Percentiles rank a stretch among this genome's conserved stretches.
Conservation (phyloP, 805 yeast genomes). For the Candida michaelii region DNA sequence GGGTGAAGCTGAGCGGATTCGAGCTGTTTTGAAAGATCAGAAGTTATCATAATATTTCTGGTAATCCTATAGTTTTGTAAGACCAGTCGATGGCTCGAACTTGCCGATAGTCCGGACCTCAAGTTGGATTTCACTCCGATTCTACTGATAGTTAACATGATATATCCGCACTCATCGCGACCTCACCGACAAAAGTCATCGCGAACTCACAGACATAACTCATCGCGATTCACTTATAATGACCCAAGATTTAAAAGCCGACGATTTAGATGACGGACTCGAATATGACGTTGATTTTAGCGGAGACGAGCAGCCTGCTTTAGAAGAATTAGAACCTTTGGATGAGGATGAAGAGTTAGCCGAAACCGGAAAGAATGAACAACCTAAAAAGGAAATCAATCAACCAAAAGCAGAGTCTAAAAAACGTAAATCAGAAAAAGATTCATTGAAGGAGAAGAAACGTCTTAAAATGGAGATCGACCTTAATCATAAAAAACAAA, state of each 20-base stretch:
- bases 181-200: too few relatives aligned
- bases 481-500: slow-evolving; percentile 50
- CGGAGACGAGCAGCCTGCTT: slow-evolving; percentile 9
- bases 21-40: slow-evolving; percentile 35
- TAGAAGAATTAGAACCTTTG: slow-evolving; percentile 8
- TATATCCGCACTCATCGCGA: slow-evolving; percentile 1
- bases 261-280: slow-evolving; percentile 79
- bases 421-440: slow-evolving; percentile 22
- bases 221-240: slow-evolving; percentile 9
- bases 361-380: background rate
- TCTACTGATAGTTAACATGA: background rate
- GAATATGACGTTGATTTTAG: slow-evolving; percentile 50
- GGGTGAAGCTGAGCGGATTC: slow-evolving; percentile 42
- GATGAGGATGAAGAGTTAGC: slow-evolving; percentile 13
- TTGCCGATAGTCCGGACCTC: background rate
- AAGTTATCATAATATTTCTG: slow-evolving; percentile 27
- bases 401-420: slow-evolving; percentile 3
- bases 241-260: slow-evolving; percentile 36
- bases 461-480: slow-evolving; percentile 66
- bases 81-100: too few relatives aligned
- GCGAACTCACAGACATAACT: background rate
- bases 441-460: slow-evolving; percentile 63
- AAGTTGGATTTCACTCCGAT: too few relatives aligned
- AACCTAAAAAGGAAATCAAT: too few relatives aligned
- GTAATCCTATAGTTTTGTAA: background rate